A percentile compares a stretch with the other conserved stretches of the same genome.
Conservation (phyloP, 306 rosid genomes). For the Trifolium fragiferum region DNA sequence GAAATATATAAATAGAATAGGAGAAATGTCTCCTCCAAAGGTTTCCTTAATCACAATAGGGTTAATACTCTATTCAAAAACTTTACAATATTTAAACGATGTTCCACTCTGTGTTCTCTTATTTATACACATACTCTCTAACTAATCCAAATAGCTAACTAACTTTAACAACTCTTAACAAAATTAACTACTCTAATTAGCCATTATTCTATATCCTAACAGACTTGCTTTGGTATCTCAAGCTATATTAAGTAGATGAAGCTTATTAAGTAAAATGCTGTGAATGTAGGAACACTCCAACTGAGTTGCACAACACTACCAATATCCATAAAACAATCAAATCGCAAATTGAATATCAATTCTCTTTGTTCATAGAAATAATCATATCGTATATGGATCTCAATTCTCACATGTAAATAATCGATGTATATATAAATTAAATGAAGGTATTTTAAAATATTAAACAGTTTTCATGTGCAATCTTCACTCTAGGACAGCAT, state of each 20-base stretch:
- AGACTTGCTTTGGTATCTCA: background rate
- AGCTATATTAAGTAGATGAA: slow-evolving; percentile 28
- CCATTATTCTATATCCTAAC: background rate
- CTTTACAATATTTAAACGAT: background rate
- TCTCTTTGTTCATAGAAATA: no score
- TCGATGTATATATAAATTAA: no score
- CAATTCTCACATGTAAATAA: no score
- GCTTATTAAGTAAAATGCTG: slow-evolving; percentile 32
- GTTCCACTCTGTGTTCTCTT: background rate
- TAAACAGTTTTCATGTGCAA: no score
- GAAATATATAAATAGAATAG: background rate
- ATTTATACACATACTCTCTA: background rate
- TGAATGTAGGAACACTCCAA: no score
- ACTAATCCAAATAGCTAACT: background rate
- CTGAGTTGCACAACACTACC: no score
- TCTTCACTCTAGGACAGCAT: no score
- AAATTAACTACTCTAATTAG: no score
- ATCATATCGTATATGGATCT: no score
- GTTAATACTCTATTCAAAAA: background rate
- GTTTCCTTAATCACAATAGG: background rate
- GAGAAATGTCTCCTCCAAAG: background rate
- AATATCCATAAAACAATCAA: no score
- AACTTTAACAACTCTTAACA: background rate
- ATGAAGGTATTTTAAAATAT: no score
- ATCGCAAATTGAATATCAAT: no score